phyloP scores from a whole-genome alignment of 169 alveolate genomes.

The Perkinsus olseni region DNA sequence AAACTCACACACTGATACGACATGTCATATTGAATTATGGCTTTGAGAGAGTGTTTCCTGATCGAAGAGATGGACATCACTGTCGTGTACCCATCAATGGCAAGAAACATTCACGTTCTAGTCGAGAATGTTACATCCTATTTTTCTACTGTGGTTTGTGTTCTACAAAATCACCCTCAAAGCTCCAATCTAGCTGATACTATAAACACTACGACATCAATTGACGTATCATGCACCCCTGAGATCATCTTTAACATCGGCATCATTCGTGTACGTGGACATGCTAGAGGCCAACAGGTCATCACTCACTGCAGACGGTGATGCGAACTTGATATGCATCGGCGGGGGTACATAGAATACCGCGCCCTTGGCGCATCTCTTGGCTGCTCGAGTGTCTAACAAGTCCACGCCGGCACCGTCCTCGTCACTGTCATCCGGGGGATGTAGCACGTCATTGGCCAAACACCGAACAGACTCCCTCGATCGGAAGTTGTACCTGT shows the following conservation, averaged over 20 bases:
- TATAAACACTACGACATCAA: background rate
- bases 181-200: too few relatives aligned
- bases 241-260: background rate
- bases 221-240: background rate
- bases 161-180: too few relatives aligned
- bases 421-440: slow-evolving; percentile 6
- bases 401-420: slow-evolving; percentile 3
- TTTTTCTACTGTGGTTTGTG: too few relatives aligned
- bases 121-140: too few relatives aligned
- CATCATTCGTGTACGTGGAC: background rate
- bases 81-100: too few relatives aligned
- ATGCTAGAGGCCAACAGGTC: background rate
- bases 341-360: slow-evolving; percentile 13
- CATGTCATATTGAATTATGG: too few relatives aligned
- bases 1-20: too few relatives aligned
- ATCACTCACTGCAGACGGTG: background rate
- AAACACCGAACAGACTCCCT: background rate
- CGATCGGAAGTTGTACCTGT: slow-evolving; percentile 9
- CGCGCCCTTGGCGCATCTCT: slow-evolving; percentile 5
- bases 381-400: slow-evolving; percentile 5
- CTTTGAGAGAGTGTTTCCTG: too few relatives aligned
- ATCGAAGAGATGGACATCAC: too few relatives aligned
- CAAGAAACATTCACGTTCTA: too few relatives aligned
- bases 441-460: background rate
- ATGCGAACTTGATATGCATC: slow-evolving; percentile 14